Base-by-base conservation (phyloP, 805 yeast species). In the Huiozyma sinensis region DNA sequence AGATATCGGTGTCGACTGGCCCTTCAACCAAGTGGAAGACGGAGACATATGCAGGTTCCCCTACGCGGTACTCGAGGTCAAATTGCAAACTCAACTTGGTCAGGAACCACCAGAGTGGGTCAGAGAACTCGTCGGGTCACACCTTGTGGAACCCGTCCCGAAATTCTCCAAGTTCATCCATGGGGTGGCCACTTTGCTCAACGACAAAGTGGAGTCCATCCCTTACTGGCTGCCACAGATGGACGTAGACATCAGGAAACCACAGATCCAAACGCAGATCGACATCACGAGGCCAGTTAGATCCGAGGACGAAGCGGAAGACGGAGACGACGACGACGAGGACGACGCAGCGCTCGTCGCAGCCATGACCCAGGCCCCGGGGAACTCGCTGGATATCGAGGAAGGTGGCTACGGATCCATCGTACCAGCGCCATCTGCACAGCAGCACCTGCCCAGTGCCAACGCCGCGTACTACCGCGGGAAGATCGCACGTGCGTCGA, bases 41-140 rank as follows among this genome's bases (percentile, higher is more conserved):
- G 72, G 73, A 48, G 98, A 92, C 59, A 77, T 85, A 42, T 90
- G 90, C 60, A 74, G 96, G 56, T 92, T 92, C 68, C 98, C 98
- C 4, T 92, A 92, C 64, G 98, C 98, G 1, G 96, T 92, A 36
- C 72, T 92, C 54, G 99, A 92, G 69, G 98, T 92, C 47, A 92
- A 92, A 67, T 73, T 92, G 50, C 98, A 92, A 67, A 92, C 99
- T 4, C 97, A 92, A 70, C 59, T 92, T 67, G 98, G 98, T 44
- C 99, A 92, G 67, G 98, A 92, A 65, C 98, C 99, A 29, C 98
- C 99, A 7, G 81, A 76, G 49, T 92, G 99, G 99, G 95, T 92
- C 40, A 76, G 92, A 53, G 95, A 90, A 52, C 74, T 92, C 63
- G 89, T 90, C 33, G 70, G 89, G 0, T 82, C 94, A 29, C 98